Evolutionary conservation across 768 basidiomycete genomes (phyloP), one percentile per base, ranked within the genome.

Genomic region (Suillus discolor): DNA sequence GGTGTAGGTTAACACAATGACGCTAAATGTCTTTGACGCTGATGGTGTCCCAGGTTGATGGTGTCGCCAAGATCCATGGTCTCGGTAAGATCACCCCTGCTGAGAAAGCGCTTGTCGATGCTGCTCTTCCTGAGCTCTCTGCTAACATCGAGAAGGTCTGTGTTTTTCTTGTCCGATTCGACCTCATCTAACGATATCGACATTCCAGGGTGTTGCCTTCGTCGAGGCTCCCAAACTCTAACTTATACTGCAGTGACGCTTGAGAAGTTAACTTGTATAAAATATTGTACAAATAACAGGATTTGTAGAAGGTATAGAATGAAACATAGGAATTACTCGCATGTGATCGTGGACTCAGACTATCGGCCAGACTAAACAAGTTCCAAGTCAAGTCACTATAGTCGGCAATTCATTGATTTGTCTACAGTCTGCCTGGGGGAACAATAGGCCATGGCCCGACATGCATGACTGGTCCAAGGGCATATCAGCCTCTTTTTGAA

Each of bases 11-110:
- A 42, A 12, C 61, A 54, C 47, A 36, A 18, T 13, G 28, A 15
- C 20, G 11, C 47, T 60, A 25, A 3, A 47, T 47, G 31, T 62
- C 9, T 12, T 53, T 47, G n/a, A n/a, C 39, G 3, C 6, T 38
- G 39, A 38, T 42, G 45, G 45, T 13, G 23, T 70, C 61, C n/a
- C 68, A 96, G 94, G 75, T 85, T 63, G 85, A 87, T 65, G 97
- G 97, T 74, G 89, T 96, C 61, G 84, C 84, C 71, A 93, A 88
- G 80, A 94, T 99, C 74, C 78, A 85, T 70, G 78, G 89, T n/a
- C 84, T 99, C 49, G 97, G 96, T 5, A 81, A 82, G 57, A 79
- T 96, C 72, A 87, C 89, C 2, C 82, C 83, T 2, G 85, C 80
- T 62, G 97, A 99, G 84, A 77, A 87, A 71, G 79, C 72, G n/a